Evolutionary conservation across 2,329 filamentous ascomycete genomes (phyloP).

Genomic region (Sclerotiophoma versabilis): DNA sequence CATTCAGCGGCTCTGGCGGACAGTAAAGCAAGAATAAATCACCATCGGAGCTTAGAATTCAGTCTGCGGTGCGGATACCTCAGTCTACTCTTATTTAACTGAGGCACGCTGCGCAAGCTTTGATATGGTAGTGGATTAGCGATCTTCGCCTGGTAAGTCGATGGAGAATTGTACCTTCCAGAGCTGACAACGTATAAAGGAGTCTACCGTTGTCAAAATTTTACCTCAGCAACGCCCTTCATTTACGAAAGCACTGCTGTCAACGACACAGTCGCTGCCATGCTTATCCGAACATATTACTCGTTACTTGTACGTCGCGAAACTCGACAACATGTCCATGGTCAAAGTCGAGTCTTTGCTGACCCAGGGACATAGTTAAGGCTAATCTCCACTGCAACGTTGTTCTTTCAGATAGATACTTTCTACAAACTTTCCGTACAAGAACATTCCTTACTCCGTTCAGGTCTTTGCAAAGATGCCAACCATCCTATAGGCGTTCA

Average conservation of each 20-base stretch:
- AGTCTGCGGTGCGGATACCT: conserved; percentile 21
- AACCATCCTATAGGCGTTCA: neutral
- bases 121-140: conserved; percentile 18
- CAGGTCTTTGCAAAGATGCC: conserved; percentile 18
- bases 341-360: conserved; percentile 14
- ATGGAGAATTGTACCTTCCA: neutral
- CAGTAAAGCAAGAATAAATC: conserved; percentile 21
- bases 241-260: conserved; percentile 16
- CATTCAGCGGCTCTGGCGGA: conserved; percentile 27
- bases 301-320: conserved; percentile 16
- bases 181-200: neutral
- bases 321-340: conserved; percentile 14
- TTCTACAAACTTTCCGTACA: conserved; percentile 12
- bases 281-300: conserved; percentile 24
- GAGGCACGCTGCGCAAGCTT: conserved; percentile 20
- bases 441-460: conserved; percentile 12
- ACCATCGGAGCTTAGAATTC: conserved; percentile 17
- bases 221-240: conserved; percentile 24
- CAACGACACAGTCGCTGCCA: neutral
- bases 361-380: conserved; percentile 21
- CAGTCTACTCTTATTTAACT: conserved; percentile 18
- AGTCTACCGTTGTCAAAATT: neutral
- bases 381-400: conserved; percentile 17
- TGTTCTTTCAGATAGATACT: conserved; percentile 24
- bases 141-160: conserved; percentile 20